These are phyloP conservation scores for Ustilago loliicola DNA, from an alignment of 1,284 basidiomycete species.

Conservation along the genomic window DNA sequence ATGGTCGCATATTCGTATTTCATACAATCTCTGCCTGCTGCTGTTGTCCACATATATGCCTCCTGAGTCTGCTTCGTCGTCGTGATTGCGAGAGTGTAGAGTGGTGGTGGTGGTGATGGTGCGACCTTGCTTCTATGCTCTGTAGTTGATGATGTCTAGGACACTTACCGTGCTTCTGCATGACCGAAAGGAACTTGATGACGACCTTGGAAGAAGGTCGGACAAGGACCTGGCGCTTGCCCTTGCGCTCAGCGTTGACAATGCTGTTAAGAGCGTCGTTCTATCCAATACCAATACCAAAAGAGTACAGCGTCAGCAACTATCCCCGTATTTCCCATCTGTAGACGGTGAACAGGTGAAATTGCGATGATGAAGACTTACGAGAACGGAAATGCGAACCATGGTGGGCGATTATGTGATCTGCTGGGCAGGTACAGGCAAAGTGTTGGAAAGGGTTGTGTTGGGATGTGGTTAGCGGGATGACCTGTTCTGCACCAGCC, in stretches of 20 bases:
- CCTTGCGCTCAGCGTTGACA: constrained; percentile 71
- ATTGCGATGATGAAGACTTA: constrained; percentile 38
- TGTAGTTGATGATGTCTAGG: not conserved
- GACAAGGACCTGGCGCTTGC: constrained; percentile 70
- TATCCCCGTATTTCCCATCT: not conserved
- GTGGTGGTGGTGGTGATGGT: not conserved
- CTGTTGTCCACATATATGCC: not conserved
- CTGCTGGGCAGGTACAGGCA: constrained; percentile 61
- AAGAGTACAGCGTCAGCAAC: constrained; percentile 7
- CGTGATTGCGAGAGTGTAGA: too few species aligned
- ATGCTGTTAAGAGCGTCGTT: constrained; percentile 71
- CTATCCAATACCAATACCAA: constrained; percentile 13
- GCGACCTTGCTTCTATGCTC: constrained; percentile 7
- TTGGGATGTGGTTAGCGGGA: constrained; percentile 34
- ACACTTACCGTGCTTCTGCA: constrained; percentile 71
- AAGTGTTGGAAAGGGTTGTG: constrained; percentile 8
- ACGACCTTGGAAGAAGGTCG: constrained; percentile 70
- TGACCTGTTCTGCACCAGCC: constrained; percentile 60
- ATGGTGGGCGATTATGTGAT: constrained; percentile 65
- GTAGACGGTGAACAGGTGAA: not conserved
- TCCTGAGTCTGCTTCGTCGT: too few species aligned
- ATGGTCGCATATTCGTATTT: too few species aligned
- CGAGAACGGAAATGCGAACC: constrained; percentile 70
- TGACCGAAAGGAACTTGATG: constrained; percentile 70
- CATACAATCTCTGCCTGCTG: not conserved